Evolutionary conservation across 768 basidiomycete species (phyloP), one percentile per base, ranked within the genome.

Genomic region (Tylopilus felleus): DNA sequence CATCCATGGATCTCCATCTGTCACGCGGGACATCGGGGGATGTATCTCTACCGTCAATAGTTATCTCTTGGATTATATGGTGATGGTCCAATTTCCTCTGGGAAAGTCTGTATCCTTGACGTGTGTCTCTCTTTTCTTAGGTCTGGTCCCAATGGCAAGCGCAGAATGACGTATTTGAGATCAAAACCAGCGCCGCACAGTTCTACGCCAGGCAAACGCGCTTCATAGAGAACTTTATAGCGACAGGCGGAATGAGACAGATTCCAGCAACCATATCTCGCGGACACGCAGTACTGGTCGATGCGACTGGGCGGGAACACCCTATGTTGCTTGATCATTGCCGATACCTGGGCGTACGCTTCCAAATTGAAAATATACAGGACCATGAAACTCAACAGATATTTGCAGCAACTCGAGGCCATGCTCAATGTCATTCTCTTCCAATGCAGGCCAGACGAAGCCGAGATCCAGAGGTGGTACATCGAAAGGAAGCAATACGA

Each of bases 21-120:
- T 56, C 42, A 22, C 53, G 2, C 53, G 17, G 22, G 53, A 56
- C 4, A 48, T 56, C 13, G 12, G 23, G 0, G 21, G 43, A 6
- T 36, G 47, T 14, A 14, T 49, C 17, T 13, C 29, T 22, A 5
- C 8, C 28, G 28, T 56, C 43, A 45, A 56, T n/a, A 45, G 23
- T 8, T 12, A 19, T n/a, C 35, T 56, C 8, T 41, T 36, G 1
- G 22, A 25, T 12, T 36, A 47, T 71, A 3, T 27, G 53, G 56
- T 55, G 23, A 55, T 6, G 16, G 7, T 8, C 4, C 13, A 33
- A 33, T 36, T 14, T 33, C 8, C 7, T 33, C 33, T 5, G 14
- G 16, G 33, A 33, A 13, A 14, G n/a, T 33, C 33, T 33, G 5
- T 13, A 9, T 13, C 8, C 13, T 8, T 33, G 33, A 13, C 33